Percentiles rank a stretch among this genome's conserved stretches.
Evolutionary conservation across 768 basidiomycete genomes (phyloP).

Genomic region (Podaxis sp.): DNA sequence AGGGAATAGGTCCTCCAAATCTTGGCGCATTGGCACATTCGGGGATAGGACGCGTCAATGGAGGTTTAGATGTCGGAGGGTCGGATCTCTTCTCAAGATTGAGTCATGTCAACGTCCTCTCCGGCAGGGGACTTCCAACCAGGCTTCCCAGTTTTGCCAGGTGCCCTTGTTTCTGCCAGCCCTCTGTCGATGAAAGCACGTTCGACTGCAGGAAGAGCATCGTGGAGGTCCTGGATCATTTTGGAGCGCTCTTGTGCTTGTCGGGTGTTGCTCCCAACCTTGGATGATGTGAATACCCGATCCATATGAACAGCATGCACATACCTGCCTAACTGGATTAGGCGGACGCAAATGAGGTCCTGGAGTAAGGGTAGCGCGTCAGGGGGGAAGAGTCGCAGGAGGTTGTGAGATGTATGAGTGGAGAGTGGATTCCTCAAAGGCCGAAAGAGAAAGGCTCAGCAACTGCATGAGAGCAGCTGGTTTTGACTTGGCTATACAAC

Average conservation of each 20-base stretch:
- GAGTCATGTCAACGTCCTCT: constrained; percentile 38
- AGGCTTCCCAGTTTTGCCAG: not conserved
- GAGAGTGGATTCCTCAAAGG: constrained; percentile 61
- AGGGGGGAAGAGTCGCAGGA: constrained; percentile 42
- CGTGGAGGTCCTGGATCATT: constrained; percentile 71
- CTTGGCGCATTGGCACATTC: constrained; percentile 34
- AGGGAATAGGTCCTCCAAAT: constrained; percentile 32
- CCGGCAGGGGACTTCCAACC: constrained; percentile 3
- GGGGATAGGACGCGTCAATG: constrained; percentile 23
- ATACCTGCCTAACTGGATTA: constrained; percentile 71
- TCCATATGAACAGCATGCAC: constrained; percentile 77
- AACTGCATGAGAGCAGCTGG: constrained; percentile 58
- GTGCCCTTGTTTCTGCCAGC: constrained; percentile 32
- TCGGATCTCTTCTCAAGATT: constrained; percentile 66
- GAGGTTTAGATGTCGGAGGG: constrained; percentile 28
- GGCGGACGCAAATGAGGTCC: constrained; percentile 76
- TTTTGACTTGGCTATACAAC: constrained; percentile 54
- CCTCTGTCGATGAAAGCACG: constrained; percentile 62
- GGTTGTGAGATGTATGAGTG: constrained; percentile 59
- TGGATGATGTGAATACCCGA: constrained; percentile 52
- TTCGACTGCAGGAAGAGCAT: constrained; percentile 61
- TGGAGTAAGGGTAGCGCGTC: constrained; percentile 60
- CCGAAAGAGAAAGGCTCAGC: constrained; percentile 62
- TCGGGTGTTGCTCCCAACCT: constrained; percentile 36
- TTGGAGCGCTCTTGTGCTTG: constrained; percentile 57